Base-by-base conservation (phyloP, 2,329 filamentous ascomycete species). In the Penicillium sp. region DNA sequence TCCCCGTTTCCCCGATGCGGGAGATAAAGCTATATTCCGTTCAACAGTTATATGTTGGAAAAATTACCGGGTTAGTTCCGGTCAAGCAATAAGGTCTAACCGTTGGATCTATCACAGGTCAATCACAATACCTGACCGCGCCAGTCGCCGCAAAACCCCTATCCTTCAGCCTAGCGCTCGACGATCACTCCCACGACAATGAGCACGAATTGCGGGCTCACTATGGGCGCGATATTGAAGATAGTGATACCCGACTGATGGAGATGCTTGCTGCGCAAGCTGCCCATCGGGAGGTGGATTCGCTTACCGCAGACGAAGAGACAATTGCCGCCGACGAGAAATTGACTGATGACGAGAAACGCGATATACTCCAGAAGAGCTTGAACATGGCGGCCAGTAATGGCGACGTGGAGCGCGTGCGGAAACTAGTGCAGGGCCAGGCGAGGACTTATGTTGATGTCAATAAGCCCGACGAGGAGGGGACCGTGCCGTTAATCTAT, bases 341-440 rank as follows among this genome's bases (percentile, higher is more conserved):
- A 65, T 76, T 96, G 53, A 83, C 90, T 0, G 82, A 84, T 22
- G 83, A 85, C 7, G 88, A 96, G 71, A 97, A 97, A 80, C 86
- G 81, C 64, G 83, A 88, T 43, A 84, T 89, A 36, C 75, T 99
- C 38, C 94, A 99, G 72, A 93, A 90, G 69, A 87, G 89, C 14
- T 80, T 99, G 62, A 92, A 93, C 68, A 95, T 97, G 86, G 93
- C 94, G 12, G 91, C 94, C 2, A 97, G 93, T 73, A 99, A 99
- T 73, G 94, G 94, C 47, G 94, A 97, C 75, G 85, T 91, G 38
- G 86, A 88, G 45, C 86, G 91, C 58, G 88, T 99, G 44, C 82
- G 84, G 62, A 87, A 86, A 68, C 82, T 99, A 38, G 78, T 97
- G 4, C 77, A 81, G 41, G 91, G 91, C 17, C 85, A 85, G 55